Evolutionary conservation across 2,329 filamentous ascomycete genomes (phyloP).

Genomic region (Tolypocladium endophyticum): DNA sequence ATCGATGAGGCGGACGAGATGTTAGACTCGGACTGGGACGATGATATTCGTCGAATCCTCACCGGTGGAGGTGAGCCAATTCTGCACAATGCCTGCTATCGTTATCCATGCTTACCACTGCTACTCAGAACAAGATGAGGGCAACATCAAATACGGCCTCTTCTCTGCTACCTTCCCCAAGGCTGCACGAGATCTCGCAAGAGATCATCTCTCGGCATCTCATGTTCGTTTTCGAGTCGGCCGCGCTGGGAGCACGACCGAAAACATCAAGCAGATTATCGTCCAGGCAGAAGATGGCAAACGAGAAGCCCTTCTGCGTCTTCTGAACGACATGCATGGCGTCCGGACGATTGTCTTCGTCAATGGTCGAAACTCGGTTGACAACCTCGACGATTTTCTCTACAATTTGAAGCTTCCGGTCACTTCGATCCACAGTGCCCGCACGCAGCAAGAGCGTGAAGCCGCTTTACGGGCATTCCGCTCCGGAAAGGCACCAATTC

Average conservation of each 20-base stretch:
- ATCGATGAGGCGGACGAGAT: slow-evolving; percentile 96
- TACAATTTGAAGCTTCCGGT: slow-evolving; percentile 72
- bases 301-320: slow-evolving; percentile 57
- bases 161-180: slow-evolving; percentile 95
- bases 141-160: slow-evolving; percentile 60
- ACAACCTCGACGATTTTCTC: slow-evolving; percentile 78
- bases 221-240: slow-evolving; percentile 79
- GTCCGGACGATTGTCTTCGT: slow-evolving; percentile 83
- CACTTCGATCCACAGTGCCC: slow-evolving; percentile 79
- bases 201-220: slow-evolving; percentile 61
- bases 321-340: slow-evolving; percentile 60
- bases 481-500: slow-evolving; percentile 60
- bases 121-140: slow-evolving; percentile 60
- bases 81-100: no score
- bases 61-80: slow-evolving; percentile 60
- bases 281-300: slow-evolving; percentile 60
- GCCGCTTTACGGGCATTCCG: slow-evolving; percentile 84
- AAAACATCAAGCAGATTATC: slow-evolving; percentile 73
- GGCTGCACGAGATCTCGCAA: slow-evolving; percentile 63
- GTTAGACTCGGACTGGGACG: slow-evolving; percentile 67
- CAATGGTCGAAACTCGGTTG: slow-evolving; percentile 67
- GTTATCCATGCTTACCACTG: neutral
- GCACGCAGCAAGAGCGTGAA: slow-evolving; percentile 84
- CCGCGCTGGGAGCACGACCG: slow-evolving; percentile 71
- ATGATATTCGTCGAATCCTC: slow-evolving; percentile 66